phyloP scores from a whole-genome alignment of 2,329 filamentous ascomycete genomes.

The Monilinia vaccinii-corymbosi region DNA sequence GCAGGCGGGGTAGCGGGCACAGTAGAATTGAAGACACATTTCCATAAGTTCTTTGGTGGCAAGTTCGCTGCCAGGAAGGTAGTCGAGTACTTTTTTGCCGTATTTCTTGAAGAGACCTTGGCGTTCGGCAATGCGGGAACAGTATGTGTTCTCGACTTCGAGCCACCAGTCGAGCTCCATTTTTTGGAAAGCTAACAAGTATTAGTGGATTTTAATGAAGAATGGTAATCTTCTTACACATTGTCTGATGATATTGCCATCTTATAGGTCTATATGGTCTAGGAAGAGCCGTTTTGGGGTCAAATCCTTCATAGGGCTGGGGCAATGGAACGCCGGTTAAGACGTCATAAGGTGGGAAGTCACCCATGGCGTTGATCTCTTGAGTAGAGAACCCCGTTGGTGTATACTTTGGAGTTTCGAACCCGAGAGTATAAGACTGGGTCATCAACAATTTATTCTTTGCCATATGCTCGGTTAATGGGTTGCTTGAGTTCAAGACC shows the following conservation, averaged over 20 bases:
- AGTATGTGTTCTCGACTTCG: constrained; percentile 73
- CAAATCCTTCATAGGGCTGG: constrained; percentile 51
- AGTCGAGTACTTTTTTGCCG: constrained; percentile 54
- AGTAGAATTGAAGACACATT: constrained; percentile 73
- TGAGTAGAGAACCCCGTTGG: constrained; percentile 61
- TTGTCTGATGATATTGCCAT: constrained; percentile 83
- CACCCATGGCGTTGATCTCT: constrained; percentile 61
- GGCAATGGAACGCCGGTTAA: constrained; percentile 70
- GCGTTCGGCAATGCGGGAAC: constrained; percentile 57
- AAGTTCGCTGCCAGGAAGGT: constrained; percentile 65
- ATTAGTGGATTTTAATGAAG: background rate
- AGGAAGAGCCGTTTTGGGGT: constrained; percentile 57
- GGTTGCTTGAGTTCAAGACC: constrained; percentile 15
- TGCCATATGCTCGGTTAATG: constrained; percentile 14
- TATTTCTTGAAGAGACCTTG: constrained; percentile 54
- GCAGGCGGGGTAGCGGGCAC: constrained; percentile 64
- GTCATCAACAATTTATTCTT: constrained; percentile 21
- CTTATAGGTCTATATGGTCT: constrained; percentile 74
- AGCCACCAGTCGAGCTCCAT: constrained; percentile 81
- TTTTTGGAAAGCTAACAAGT: constrained; percentile 58
- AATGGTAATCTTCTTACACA: constrained; percentile 53
- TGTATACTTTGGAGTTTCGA: constrained; percentile 38
- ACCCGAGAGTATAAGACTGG: constrained; percentile 22
- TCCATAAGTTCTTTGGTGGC: constrained; percentile 85
- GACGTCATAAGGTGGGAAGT: constrained; percentile 70